Evolutionary conservation across 495 filamentous ascomycete genomes (phyloP), one percentile per base, ranked within the genome.

Genomic region (Platismatia glauca): DNA sequence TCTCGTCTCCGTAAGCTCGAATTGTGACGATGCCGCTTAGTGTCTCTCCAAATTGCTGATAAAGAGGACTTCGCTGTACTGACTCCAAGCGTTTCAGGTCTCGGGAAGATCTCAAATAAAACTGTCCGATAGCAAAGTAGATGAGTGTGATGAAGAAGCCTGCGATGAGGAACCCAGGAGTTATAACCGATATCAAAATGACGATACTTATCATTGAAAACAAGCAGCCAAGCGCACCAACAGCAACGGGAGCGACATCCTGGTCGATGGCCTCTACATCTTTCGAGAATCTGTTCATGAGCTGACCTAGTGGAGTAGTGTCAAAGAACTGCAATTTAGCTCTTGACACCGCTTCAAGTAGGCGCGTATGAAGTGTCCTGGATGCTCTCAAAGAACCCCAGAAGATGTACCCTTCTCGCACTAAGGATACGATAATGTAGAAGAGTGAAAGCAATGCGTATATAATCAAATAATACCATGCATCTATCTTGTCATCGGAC

Each of bases 271-370:
- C 85, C 71, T 99, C 94, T 33, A 97, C 80, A 73, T 97, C 95
- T 73, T 97, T 97, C 65, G 93, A 97, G 74, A 99, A 99, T 43
- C 95, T 82, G 73, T 99, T 99, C 89, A 97, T 97, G 66, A 99
- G 81, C 73, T 97, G 94, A 16, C 95, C 95, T 0, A 97, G 82
- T 8, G 95, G 95, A 3, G 95, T 99, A 3, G 90, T 90, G 72
- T 99, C 95, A 71, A 99, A 99, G 78, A 99, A 99, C 66, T 89
- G 89, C 77, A 97, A 95, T 69, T 89, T 90, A 20, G 95, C 95
- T 58, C 91, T 86, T 60, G 89, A 87, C 34, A 99, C 82, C 6
- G 89, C 77, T 31, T 83, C 79, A 73, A 97, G 85, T 53, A 99
- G 81, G 33, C 83, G 80, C 60, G 84, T 78, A 71, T 99, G 95